Evolutionary conservation across 2,329 filamentous ascomycete species (phyloP), one percentile per base, ranked within the genome.

Genomic region (Paraphoma sp.): DNA sequence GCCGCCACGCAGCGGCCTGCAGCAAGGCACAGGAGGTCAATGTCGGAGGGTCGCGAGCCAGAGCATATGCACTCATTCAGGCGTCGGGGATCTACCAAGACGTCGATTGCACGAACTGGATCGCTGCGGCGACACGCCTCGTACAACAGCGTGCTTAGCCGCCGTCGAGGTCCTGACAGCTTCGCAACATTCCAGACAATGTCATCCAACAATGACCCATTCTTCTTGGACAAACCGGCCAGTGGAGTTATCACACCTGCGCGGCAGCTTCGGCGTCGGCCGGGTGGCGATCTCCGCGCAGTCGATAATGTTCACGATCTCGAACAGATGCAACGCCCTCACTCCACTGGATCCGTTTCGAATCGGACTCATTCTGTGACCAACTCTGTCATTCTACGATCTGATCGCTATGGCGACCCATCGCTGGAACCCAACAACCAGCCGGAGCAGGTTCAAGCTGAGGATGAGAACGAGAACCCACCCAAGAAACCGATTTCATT

Each of bases 81-180:
- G 11, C 70, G 72, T 30, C 70, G 68, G 12, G 70, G 67, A 2
- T 77, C 75, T 4, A 65, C 59, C 38, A 64, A 71, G 50, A 64
- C 62, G 16, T 70, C 72, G 1, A 64, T 70, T 17, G 60, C 68
- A n/a, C 67, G 69, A 1, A 66, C 65, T 12, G 48, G 45, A 23
- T 81, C 84, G 1, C 81, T 84, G 48, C 77, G 82, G 28, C 84
- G 86, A 10, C 84, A 84, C 68, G 83, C 83, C 9, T 91, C 88
- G 0, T 85, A 85, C 48, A 83, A 86, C 16, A 89, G 86, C 62
- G 82, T 82, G 1, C 75, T 84, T 12, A 79, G 77, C 11, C 80
- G 79, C 11, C 81, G 79, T 23, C 82, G 82, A 9, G 85, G 83
- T 0, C 75, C 84, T 7, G 81, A 80, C 48, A 90, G 87, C 67